phyloP scores from a whole-genome alignment of 805 yeast genomes.

The Saturnispora sanitii region DNA sequence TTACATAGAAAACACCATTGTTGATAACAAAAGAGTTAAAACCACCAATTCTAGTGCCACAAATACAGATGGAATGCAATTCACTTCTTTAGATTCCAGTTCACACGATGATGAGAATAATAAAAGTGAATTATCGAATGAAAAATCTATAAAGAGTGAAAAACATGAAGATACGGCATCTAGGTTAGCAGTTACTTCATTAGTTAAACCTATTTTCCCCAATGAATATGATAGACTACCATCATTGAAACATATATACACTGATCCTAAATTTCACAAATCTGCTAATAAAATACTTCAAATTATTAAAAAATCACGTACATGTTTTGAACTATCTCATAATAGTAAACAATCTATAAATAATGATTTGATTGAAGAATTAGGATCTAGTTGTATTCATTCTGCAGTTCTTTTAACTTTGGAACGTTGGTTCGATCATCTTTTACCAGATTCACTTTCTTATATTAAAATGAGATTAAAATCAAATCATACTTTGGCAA shows the following conservation, averaged over 20 bases:
- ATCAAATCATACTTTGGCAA: slow-evolving; percentile 31
- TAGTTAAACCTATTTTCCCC: slow-evolving; percentile 32
- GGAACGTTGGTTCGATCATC: slow-evolving; percentile 49
- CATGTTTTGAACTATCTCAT: slow-evolving; percentile 41
- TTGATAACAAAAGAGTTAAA: slow-evolving; percentile 10
- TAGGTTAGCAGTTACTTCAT: slow-evolving; percentile 36
- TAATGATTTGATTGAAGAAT: slow-evolving; percentile 38
- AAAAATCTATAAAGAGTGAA: neutral
- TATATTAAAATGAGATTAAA: slow-evolving; percentile 32
- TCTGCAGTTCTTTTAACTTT: slow-evolving; percentile 52
- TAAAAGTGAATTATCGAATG: neutral
- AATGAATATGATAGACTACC: slow-evolving; percentile 17
- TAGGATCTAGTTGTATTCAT: slow-evolving; percentile 49
- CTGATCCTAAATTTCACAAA: slow-evolving; percentile 20
- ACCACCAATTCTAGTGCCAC: too few relatives aligned
- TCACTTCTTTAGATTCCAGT: neutral
- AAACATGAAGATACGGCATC: slow-evolving; percentile 26
- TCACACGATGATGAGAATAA: neutral
- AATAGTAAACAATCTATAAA: slow-evolving; percentile 10
- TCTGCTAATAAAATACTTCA: slow-evolving; percentile 27
- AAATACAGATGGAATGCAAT: neutral
- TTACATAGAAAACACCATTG: slow-evolving; percentile 4
- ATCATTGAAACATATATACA: slow-evolving; percentile 19
- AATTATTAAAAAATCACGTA: slow-evolving; percentile 50
- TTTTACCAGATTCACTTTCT: slow-evolving; percentile 46